Base-by-base conservation (phyloP, 1,284 basidiomycete species). In the Retiboletus fuscus region DNA sequence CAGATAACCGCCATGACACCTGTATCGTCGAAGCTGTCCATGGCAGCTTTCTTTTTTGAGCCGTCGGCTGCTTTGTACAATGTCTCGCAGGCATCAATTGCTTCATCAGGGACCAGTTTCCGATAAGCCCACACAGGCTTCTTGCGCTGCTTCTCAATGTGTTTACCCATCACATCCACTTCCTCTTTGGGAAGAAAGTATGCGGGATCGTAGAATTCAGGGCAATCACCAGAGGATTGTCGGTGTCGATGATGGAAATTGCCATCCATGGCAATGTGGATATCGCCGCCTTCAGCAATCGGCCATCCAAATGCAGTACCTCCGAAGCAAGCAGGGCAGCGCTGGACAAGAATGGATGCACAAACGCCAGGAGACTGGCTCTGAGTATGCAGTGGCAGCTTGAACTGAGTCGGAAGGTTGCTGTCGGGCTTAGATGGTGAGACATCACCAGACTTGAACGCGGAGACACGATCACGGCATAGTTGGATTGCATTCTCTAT, bases 281-380 rank as follows among this genome's bases (percentile, higher is more conserved):
- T 49, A 24, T 49, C 22, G 11, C 47, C 7, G 12, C 47, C 47
- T 24, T 49, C 22, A 24, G 51, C 15, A 20, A 55, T 18, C 15
- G 26, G 51, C 51, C 51, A 3, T 26, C n/a, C 51, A 55, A 55
- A 55, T 28, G 15, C 15, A 16, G n/a, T 58, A 20, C 58, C 58
- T 43, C n/a, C 41, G 39, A 61, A 61, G 58, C 58, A 61, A 26
- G 41, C 58, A 12, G 41, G 58, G 39, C 58, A 61, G 24, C 58
- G 15, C 16, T 44, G 39, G 12, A 61, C 13, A 22, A 61, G 41
- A n/a, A 61, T 41, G 16, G 39, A 41, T n/a, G 39, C 58, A 26
- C 58, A 61, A 20, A 15, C 16, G 10, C 24, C 58, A 39, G 15
- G 20, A 11, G 30, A 53, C 51, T n/a, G 51, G n/a, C n/a, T 26